Percentiles rank a stretch among this genome's conserved stretches.
Evolutionary conservation across 331 rosid genomes (phyloP).

Genomic region (Cydonia oblonga): DNA sequence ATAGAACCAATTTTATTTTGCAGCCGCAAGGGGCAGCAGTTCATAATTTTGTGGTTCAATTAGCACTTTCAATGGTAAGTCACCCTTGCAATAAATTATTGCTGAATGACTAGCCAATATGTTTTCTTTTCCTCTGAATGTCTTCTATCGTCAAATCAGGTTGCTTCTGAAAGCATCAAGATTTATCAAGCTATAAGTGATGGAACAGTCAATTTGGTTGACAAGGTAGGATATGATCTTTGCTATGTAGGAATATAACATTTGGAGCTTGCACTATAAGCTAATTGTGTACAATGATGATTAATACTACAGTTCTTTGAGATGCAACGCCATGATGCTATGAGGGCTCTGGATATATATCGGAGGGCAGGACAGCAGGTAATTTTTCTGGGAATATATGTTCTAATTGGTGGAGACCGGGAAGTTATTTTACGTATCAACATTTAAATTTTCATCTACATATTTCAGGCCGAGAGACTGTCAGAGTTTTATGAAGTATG

Average conservation of each 20-base stretch:
- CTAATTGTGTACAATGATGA: conserved; percentile 15
- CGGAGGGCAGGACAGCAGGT: conserved; percentile 95
- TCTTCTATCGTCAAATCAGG: conserved; percentile 37
- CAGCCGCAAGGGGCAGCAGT: conserved; percentile 97
- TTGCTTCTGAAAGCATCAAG: conserved; percentile 84
- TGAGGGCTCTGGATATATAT: conserved; percentile 84
- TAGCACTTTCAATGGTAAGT: conserved; percentile 81
- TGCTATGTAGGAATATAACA: conserved; percentile 8
- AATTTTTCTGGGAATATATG: conserved; percentile 7
- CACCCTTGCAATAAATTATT: conserved; percentile 14
- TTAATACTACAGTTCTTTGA: conserved; percentile 73
- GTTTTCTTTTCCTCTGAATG: conserved; percentile 14
- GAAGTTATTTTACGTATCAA: neutral
- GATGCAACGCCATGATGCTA: conserved; percentile 85
- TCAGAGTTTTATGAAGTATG: conserved; percentile 94
- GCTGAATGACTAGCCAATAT: neutral
- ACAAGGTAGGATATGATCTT: conserved; percentile 54
- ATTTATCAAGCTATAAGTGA: conserved; percentile 95
- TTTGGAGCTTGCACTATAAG: conserved; percentile 9
- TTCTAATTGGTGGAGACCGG: neutral
- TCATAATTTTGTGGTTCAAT: conserved; percentile 73
- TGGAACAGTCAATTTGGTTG: conserved; percentile 93
- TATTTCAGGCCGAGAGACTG: conserved; percentile 76
- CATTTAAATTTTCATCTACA: conserved; percentile 3
- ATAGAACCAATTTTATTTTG: conserved; percentile 11